phyloP scores from a whole-genome alignment of 768 basidiomycete genomes.

The Tricholoma flavovirens region DNA sequence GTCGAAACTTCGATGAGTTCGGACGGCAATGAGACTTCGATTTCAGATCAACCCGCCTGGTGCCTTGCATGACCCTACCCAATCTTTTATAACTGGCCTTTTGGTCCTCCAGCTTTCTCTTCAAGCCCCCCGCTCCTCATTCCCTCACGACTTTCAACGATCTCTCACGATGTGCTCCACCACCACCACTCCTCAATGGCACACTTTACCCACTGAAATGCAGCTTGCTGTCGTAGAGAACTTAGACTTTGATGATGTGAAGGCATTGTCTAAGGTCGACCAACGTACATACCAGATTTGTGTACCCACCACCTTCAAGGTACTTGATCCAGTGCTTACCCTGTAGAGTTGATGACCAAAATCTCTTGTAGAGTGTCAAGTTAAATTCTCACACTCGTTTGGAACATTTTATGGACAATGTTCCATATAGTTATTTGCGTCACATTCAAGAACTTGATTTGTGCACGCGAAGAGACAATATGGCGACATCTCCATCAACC shows the following conservation, averaged over 20 bases:
- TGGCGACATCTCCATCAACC: conserved; percentile 17
- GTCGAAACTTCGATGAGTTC: conserved; percentile 33
- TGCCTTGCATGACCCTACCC: background rate
- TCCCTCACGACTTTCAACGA: conserved; percentile 8
- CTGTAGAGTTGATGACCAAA: conserved; percentile 9
- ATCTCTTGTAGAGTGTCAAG: conserved; percentile 38
- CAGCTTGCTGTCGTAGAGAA: conserved; percentile 50
- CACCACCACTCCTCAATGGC: conserved; percentile 37
- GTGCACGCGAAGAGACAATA: conserved; percentile 23
- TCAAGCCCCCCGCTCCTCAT: conserved; percentile 1
- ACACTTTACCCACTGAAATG: conserved; percentile 59
- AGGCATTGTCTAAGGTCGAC: conserved; percentile 44
- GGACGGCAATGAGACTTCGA: conserved; percentile 11
- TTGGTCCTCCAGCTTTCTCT: background rate
- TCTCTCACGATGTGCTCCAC: conserved; percentile 14
- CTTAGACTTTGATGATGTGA: conserved; percentile 40
- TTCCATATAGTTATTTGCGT: conserved; percentile 48
- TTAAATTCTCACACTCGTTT: conserved; percentile 42
- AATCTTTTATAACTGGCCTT: background rate
- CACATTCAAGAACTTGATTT: conserved; percentile 52
- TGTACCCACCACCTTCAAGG: conserved; percentile 56
- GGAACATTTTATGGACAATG: conserved; percentile 45
- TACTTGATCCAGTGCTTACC: conserved; percentile 21
- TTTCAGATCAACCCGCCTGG: conserved; percentile 9
- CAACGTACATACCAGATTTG: conserved; percentile 46